Percentiles rank a stretch among this genome's conserved stretches.
These are phyloP conservation scores for Lepiota venenata DNA, from an alignment of 768 basidiomycete genomes.

Conservation along the genomic window DNA sequence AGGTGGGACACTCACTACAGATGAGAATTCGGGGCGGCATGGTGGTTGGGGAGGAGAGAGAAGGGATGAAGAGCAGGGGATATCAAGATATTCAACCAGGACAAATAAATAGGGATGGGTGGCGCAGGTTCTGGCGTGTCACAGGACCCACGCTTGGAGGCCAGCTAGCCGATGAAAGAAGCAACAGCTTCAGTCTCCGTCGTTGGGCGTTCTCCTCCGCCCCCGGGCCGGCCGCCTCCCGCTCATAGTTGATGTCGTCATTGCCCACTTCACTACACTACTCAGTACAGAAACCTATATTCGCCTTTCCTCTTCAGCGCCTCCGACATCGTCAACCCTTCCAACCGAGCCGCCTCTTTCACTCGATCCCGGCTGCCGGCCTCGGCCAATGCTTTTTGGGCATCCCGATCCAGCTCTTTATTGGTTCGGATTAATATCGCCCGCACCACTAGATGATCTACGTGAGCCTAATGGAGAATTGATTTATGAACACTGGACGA, in stretches of 20 bases:
- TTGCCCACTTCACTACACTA: no score
- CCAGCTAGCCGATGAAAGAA: conserved; percentile 1
- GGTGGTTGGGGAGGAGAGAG: neutral
- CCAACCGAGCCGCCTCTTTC: conserved; percentile 1
- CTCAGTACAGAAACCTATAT: neutral
- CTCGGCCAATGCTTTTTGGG: neutral
- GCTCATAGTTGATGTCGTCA: no score
- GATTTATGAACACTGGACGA: neutral
- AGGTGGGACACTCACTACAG: conserved; percentile 28
- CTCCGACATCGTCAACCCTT: neutral
- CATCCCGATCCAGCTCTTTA: neutral
- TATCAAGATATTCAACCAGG: neutral
- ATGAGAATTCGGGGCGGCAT: conserved; percentile 35
- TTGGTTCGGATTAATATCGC: neutral
- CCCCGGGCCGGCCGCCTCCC: no score
- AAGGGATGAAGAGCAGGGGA: neutral
- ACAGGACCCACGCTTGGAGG: no score
- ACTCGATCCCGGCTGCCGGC: neutral
- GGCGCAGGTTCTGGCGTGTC: no score
- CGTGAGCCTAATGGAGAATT: neutral
- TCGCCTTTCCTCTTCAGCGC: neutral
- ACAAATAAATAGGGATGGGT: conserved; percentile 3
- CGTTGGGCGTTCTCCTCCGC: no score
- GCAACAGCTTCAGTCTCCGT: neutral
- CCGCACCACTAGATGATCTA: conserved; percentile 13